phyloP scores from a whole-genome alignment of 2,329 filamentous ascomycete species.

The Colletotrichum gigasporum region DNA sequence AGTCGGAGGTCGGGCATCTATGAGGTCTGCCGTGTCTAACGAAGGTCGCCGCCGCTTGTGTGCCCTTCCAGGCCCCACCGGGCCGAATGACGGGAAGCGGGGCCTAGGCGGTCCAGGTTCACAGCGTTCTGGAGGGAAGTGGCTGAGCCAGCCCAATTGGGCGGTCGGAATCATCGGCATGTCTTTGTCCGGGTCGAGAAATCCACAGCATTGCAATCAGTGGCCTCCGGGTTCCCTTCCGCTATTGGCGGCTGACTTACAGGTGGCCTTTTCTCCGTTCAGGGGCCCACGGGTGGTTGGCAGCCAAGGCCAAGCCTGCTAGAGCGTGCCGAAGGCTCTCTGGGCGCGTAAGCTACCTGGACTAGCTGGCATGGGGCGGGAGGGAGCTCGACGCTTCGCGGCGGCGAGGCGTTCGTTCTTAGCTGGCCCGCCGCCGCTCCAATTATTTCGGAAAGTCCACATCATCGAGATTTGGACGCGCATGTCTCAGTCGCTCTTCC shows the following conservation, averaged over 20 bases:
- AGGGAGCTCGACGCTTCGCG: background rate
- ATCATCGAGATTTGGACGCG: slow-evolving; percentile 25
- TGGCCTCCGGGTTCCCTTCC: background rate
- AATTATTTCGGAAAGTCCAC: slow-evolving; percentile 21
- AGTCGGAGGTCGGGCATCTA: background rate
- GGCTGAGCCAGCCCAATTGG: background rate
- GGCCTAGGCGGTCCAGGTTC: background rate
- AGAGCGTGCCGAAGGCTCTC: slow-evolving; percentile 11
- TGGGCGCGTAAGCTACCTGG: slow-evolving; percentile 7
- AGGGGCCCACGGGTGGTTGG: background rate
- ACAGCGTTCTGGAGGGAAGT: background rate
- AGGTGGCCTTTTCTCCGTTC: slow-evolving; percentile 28
- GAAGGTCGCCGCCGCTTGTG: slow-evolving; percentile 13
- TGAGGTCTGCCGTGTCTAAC: background rate
- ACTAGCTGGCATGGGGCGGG: background rate
- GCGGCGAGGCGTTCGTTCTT: background rate
- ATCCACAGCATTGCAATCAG: background rate
- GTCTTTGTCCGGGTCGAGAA: background rate
- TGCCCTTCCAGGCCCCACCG: slow-evolving; percentile 14
- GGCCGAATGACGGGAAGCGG: slow-evolving; percentile 3
- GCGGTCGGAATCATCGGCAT: slow-evolving; percentile 3
- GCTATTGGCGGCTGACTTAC: background rate
- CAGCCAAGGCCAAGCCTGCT: slow-evolving; percentile 12
- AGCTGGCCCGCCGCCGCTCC: background rate
- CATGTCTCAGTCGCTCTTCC: slow-evolving; percentile 25